Evolutionary conservation across 768 basidiomycete genomes (phyloP), one percentile per base, ranked within the genome.

Genomic region (Hydnum rufescens): DNA sequence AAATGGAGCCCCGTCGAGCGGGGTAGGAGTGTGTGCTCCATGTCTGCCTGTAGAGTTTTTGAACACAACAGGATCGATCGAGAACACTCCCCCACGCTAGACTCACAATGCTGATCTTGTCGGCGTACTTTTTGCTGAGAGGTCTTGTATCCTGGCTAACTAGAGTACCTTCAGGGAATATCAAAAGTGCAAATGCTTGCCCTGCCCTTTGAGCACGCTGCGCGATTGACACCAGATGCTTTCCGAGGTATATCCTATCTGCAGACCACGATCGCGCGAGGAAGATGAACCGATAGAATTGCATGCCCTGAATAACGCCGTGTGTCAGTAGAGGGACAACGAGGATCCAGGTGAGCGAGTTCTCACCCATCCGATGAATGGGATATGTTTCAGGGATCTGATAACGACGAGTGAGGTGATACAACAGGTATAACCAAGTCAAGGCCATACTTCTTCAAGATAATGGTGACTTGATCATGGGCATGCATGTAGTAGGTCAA

Each of bases 131-230:
- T 66, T 76, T 77, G 64, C 84, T 90, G 58, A 82, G 71, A 0
- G 87, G 88, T 46, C 87, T 66, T 3, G 92, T 97, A 56, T 89
- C 70, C 56, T 75, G 73, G 64, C 86, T 89, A 13, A 92, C 82
- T 26, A 97, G 78, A 3, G 93, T 96, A 29, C 95, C 95, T 64
- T 99, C 95, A 0, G 95, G 95, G 63, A 92, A 97, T 44, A 96
- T 71, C 52, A 96, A 70, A 59, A 93, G 76, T 56, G 80, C 78
- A 42, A 95, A 69, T 0, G 87, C 82, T 25, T 59, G 49, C 18
- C 54, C 23, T 5, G 57, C 56, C 29, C 8, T 53, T 52, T 50
- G 42, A 23, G 32, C 53, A 36, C 42, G 43, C 28, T 19, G 57
- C 55, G 8, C 48, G 23, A 42, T 52, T 28, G 6, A 59, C 50